These are phyloP conservation scores for Leucosporidium yakuticum DNA, from an alignment of 768 basidiomycete genomes.

Conservation along the genomic window DNA sequence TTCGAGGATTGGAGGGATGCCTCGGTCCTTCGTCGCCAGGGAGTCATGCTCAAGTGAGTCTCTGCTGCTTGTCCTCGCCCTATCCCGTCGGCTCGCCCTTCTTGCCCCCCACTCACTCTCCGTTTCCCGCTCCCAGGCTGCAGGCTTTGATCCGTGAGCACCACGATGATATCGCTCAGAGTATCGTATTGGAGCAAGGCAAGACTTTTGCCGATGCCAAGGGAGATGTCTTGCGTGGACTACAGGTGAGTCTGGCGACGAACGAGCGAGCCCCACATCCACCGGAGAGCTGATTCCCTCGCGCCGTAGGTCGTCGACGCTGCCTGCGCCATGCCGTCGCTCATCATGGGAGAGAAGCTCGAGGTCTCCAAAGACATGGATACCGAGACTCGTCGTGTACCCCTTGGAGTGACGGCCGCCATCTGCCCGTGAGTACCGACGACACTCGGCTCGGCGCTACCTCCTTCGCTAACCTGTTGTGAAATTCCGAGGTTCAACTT, in stretches of 20 bases:
- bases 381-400: constrained; percentile 73
- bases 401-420: constrained; percentile 74
- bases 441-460: constrained; percentile 49
- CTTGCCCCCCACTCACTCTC: neutral
- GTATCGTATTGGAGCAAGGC: constrained; percentile 68
- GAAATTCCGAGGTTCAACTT: constrained; percentile 43
- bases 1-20: constrained; percentile 84
- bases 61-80: neutral
- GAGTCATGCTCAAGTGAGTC: constrained; percentile 78
- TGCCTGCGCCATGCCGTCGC: constrained; percentile 72
- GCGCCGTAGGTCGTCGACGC: constrained; percentile 44
- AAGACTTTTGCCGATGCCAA: constrained; percentile 92
- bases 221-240: constrained; percentile 84
- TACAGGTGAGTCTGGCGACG: constrained; percentile 56
- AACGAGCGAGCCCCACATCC: neutral
- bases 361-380: constrained; percentile 94
- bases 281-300: neutral
- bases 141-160: constrained; percentile 81
- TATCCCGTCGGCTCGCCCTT: neutral
- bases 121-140: constrained; percentile 53
- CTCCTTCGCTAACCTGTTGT: too few relatives aligned
- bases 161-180: constrained; percentile 66
- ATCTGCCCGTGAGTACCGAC: constrained; percentile 78
- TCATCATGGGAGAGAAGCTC: constrained; percentile 80
- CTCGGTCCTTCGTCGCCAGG: constrained; percentile 76